These are phyloP conservation scores for Cyanophora paradoxa DNA, from an alignment of 78 protist species.

Conservation along the genomic window DNA sequence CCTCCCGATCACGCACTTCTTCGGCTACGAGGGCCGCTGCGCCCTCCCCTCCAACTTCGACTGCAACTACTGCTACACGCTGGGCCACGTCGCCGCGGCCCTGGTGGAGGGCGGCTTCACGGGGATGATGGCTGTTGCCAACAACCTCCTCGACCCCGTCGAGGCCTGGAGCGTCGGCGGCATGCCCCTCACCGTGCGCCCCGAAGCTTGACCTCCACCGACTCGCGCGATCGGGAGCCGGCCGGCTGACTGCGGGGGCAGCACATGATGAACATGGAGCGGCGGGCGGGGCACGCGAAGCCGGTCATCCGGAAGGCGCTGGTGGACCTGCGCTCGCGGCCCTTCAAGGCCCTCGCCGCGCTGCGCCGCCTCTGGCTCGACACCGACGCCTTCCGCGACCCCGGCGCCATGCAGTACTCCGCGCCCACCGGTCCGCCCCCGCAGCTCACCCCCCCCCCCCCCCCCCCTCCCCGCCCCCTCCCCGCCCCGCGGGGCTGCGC, in stretches of 20 bases:
- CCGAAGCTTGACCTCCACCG: background rate
- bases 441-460: no score
- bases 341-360: background rate
- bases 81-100: slow-evolving; percentile 48
- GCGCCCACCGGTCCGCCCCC: no score
- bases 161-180: slow-evolving; percentile 30
- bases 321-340: background rate
- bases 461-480: no score
- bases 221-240: background rate
- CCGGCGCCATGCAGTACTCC: no score
- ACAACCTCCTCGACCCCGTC: background rate
- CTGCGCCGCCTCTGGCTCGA: background rate
- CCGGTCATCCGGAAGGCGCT: slow-evolving; percentile 7
- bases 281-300: background rate
- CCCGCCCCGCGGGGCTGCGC: no score
- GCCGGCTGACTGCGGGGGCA: no score
- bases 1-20: slow-evolving; percentile 39
- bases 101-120: slow-evolving; percentile 16
- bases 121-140: slow-evolving; percentile 42
- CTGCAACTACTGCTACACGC: slow-evolving; percentile 42
- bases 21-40: slow-evolving; percentile 66
- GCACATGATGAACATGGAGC: slow-evolving; percentile 9
- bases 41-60: slow-evolving; percentile 54
- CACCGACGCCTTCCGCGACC: no score
- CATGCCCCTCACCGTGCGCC: slow-evolving; percentile 15